These are phyloP conservation scores for Microascus cirrosus DNA, from an alignment of 2,329 filamentous ascomycete species.

Conservation along the genomic window DNA sequence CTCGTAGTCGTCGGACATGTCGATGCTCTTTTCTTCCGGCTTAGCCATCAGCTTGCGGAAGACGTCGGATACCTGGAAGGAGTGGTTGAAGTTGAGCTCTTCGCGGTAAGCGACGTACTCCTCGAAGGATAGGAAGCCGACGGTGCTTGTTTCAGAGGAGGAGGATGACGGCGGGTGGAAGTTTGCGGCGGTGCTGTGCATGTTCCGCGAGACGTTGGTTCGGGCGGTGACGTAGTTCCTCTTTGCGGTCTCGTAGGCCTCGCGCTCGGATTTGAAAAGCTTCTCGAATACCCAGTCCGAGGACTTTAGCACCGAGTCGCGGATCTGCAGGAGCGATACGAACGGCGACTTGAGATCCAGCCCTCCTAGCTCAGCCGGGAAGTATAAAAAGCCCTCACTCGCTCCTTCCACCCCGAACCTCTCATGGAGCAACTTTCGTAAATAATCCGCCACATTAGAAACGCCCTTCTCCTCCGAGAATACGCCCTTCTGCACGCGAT, in stretches of 20 bases:
- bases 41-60: constrained; percentile 23
- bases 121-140: constrained; percentile 30
- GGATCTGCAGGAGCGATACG: constrained; percentile 26
- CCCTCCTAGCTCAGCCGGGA: constrained; percentile 32
- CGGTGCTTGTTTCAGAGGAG: constrained; percentile 17
- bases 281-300: constrained; percentile 18
- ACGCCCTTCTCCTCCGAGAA: constrained; percentile 19
- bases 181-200: background rate
- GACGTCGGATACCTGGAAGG: constrained; percentile 16
- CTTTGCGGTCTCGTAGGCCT: constrained; percentile 21
- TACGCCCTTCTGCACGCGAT: constrained; percentile 33
- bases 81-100: constrained; percentile 19
- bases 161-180: background rate
- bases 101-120: constrained; percentile 32
- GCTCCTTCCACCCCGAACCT: constrained; percentile 36
- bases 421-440: constrained; percentile 37
- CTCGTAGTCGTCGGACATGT: constrained; percentile 10
- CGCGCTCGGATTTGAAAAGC: constrained; percentile 21
- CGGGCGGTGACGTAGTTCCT: constrained; percentile 12
- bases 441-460: constrained; percentile 36
- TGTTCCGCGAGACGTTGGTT: background rate
- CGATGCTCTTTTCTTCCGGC: constrained; percentile 16
- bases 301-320: constrained; percentile 17
- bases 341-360: constrained; percentile 35
- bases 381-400: constrained; percentile 34